Evolutionary conservation across 2,329 filamentous ascomycete species (phyloP).

Genomic region (Aaosphaeria arxii): DNA sequence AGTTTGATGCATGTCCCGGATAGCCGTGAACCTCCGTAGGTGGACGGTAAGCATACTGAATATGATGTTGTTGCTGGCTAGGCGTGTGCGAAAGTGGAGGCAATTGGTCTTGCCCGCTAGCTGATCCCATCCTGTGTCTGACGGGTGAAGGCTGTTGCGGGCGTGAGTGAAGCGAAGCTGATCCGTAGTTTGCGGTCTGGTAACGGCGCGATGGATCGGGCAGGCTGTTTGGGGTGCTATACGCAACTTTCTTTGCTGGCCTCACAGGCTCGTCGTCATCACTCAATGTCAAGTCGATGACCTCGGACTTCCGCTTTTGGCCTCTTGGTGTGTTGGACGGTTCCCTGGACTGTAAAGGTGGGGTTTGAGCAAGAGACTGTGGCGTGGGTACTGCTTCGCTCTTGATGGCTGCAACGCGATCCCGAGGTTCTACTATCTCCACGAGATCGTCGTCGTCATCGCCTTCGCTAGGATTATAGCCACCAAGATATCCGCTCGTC

Average conservation of each 20-base stretch:
- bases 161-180: slow-evolving; percentile 14
- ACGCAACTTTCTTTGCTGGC: slow-evolving; percentile 41
- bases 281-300: slow-evolving; percentile 49
- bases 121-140: too few relatives aligned
- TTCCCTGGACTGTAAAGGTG: slow-evolving; percentile 47
- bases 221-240: slow-evolving; percentile 36
- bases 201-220: slow-evolving; percentile 29
- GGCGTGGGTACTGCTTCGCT: slow-evolving; percentile 36
- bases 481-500: slow-evolving; percentile 20
- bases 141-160: slow-evolving; percentile 3
- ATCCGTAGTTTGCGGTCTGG: slow-evolving; percentile 20
- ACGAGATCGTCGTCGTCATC: slow-evolving; percentile 46
- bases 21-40: too few relatives aligned
- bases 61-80: too few relatives aligned
- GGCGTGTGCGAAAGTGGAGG: too few relatives aligned
- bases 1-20: too few relatives aligned
- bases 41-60: too few relatives aligned
- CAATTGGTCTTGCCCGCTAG: not conserved
- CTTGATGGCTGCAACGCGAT: slow-evolving; percentile 40
- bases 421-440: slow-evolving; percentile 37
- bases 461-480: slow-evolving; percentile 25
- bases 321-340: slow-evolving; percentile 31
- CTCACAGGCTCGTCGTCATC: slow-evolving; percentile 45
- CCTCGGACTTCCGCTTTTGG: slow-evolving; percentile 45
- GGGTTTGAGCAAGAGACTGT: slow-evolving; percentile 39